phyloP scores from a whole-genome alignment of 2,329 filamentous ascomycete genomes.

The Fusarium coicis region DNA sequence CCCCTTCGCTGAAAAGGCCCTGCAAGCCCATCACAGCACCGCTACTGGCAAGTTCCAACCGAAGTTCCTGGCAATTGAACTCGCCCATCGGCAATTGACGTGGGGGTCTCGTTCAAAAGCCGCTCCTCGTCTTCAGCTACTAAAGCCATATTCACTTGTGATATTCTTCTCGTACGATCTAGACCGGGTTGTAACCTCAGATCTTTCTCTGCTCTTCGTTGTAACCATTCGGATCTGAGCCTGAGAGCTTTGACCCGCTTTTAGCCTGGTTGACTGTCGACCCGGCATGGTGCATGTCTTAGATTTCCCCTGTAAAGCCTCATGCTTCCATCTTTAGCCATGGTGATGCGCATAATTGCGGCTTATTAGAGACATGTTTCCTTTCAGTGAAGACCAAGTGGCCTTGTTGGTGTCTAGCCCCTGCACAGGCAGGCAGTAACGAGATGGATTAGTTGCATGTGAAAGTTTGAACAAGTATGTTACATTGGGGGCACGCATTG shows the following conservation, averaged over 20 bases:
- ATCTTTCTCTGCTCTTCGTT: background rate
- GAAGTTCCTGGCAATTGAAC: background rate
- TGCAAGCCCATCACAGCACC: background rate
- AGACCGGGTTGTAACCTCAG: background rate
- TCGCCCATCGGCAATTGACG: background rate
- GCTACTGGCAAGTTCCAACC: background rate
- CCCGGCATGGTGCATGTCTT: background rate
- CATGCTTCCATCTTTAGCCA: background rate
- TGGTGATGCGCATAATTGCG: background rate
- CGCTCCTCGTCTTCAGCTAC: background rate
- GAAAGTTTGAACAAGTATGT: constrained; percentile 69
- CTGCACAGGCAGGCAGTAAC: constrained; percentile 66
- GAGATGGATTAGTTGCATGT: constrained; percentile 62
- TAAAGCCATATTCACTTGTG: background rate
- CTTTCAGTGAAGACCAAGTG: rapidly evolving
- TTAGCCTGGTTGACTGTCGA: background rate
- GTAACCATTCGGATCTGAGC: background rate
- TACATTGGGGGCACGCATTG: constrained; percentile 76
- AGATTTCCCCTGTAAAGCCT: background rate
- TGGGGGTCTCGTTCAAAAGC: background rate
- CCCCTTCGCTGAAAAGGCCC: too few species aligned
- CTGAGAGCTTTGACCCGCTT: background rate
- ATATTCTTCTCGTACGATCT: background rate
- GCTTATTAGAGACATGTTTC: rapidly evolving
- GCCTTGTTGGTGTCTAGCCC: constrained; percentile 60